Conservation (phyloP, 208 protist genomes). For the Blastocrithidia nonstop region DNA sequence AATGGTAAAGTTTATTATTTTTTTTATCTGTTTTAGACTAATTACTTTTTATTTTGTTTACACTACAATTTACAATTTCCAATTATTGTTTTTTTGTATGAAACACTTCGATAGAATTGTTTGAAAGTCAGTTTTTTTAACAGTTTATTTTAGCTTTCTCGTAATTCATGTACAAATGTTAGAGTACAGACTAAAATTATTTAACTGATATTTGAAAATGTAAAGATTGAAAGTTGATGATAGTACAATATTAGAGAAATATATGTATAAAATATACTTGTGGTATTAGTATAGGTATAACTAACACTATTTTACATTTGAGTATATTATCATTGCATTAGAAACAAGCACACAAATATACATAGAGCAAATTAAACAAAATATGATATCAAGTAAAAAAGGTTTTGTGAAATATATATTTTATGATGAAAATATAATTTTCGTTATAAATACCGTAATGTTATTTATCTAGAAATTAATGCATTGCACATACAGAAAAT, state of each 20-base stretch:
- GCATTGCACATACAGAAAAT: no score
- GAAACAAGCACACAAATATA: neutral
- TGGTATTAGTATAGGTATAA: neutral
- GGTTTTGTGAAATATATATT: no score
- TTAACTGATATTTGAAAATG: neutral
- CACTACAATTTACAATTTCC: neutral
- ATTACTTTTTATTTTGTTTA: neutral
- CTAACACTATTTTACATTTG: neutral
- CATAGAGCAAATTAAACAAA: slow-evolving; percentile 3
- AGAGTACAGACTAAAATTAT: no score
- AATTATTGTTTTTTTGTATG: slow-evolving; percentile 1
- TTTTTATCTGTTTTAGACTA: neutral
- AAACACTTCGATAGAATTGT: neutral
- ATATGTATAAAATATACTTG: neutral
- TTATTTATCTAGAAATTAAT: no score
- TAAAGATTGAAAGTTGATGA: neutral
- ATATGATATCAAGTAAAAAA: no score
- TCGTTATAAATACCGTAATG: no score
- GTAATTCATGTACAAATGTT: neutral
- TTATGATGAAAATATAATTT: no score
- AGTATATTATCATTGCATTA: neutral
- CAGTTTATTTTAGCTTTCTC: neutral
- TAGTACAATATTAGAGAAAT: neutral
- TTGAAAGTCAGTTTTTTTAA: neutral
- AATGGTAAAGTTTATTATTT: neutral